Percentiles rank a stretch among this genome's conserved stretches.
phyloP scores from a whole-genome alignment of 768 basidiomycete species.

The Mycena albidolilacea region DNA sequence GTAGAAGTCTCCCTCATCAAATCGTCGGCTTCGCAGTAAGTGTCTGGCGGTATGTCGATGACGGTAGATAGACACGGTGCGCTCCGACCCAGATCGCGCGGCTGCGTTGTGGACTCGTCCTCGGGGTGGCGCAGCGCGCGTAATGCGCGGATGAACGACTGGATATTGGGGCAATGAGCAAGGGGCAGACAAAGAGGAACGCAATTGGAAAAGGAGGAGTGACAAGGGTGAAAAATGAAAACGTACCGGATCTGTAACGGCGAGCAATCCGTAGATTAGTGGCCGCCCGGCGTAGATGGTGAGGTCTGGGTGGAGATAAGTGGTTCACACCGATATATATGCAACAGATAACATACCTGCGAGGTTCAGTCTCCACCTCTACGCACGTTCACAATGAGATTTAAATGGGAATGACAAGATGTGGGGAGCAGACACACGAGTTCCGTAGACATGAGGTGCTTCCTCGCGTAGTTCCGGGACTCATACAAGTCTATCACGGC shows the following conservation, averaged over 20 bases:
- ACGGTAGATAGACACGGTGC: slow-evolving; percentile 14
- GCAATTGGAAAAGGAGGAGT: not conserved
- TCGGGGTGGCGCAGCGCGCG: slow-evolving; percentile 14
- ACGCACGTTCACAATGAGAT: not conserved
- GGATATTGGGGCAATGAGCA: slow-evolving; percentile 14
- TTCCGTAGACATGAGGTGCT: slow-evolving; percentile 3
- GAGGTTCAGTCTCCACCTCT: not conserved
- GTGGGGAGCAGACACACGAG: slow-evolving; percentile 7
- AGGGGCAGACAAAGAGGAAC: not conserved
- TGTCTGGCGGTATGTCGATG: slow-evolving; percentile 7
- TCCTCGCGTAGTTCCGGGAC: slow-evolving; percentile 1
- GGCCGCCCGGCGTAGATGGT: slow-evolving; percentile 11
- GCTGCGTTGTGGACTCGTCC: slow-evolving; percentile 14
- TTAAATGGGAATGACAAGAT: slow-evolving; percentile 1
- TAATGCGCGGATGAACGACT: slow-evolving; percentile 23
- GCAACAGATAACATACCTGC: slow-evolving; percentile 1
- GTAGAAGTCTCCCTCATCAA: not conserved
- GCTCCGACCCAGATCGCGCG: not conserved
- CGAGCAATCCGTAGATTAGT: not conserved
- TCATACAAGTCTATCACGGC: slow-evolving; percentile 9
- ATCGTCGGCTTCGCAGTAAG: not conserved
- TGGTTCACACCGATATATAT: slow-evolving; percentile 8
- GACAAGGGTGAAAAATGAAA: not conserved
- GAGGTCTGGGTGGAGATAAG: slow-evolving; percentile 10
- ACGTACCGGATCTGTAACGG: slow-evolving; percentile 25